A percentile compares a stretch with the other conserved stretches of the same genome.
Conservation (phyloP, 108 stramenopile species). For the Cylindrotheca closterium region DNA sequence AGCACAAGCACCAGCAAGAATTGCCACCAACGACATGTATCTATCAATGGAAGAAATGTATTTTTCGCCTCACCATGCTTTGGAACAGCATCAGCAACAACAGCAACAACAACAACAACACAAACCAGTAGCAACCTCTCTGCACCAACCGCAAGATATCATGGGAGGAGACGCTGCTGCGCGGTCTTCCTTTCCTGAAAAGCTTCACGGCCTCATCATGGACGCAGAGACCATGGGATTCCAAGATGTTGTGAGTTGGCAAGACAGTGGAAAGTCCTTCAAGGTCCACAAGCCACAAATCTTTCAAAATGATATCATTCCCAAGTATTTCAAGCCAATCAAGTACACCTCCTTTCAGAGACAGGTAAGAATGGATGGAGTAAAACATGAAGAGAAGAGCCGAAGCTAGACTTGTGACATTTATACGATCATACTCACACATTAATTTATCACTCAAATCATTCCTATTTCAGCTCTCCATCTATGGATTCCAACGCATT, state of each 20-base stretch:
- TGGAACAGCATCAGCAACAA: too few species aligned
- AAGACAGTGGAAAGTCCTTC: slow-evolving; percentile 49
- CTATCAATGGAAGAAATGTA: not conserved
- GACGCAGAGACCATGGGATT: slow-evolving; percentile 19
- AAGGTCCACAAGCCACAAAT: slow-evolving; percentile 38
- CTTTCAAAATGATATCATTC: slow-evolving; percentile 54
- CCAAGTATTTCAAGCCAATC: slow-evolving; percentile 45
- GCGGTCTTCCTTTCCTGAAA: slow-evolving; percentile 14
- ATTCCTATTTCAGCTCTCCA: slow-evolving; percentile 2
- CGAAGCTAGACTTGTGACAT: too few species aligned
- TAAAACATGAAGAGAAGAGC: too few species aligned
- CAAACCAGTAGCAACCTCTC: too few species aligned
- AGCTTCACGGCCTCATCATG: slow-evolving; percentile 20
- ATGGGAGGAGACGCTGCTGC: not conserved
- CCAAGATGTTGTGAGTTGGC: slow-evolving; percentile 22
- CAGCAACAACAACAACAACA: not conserved
- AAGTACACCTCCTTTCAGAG: slow-evolving; percentile 66
- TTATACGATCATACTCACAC: too few species aligned
- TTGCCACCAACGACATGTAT: not conserved
- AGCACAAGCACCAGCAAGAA: not conserved
- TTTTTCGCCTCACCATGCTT: not conserved
- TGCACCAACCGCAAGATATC: not conserved
- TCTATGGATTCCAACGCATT: slow-evolving; percentile 80
- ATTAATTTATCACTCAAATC: too few species aligned
- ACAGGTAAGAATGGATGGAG: slow-evolving; percentile 43